These are phyloP conservation scores for Torulaspora pretoriensis DNA, from an alignment of 1,139 yeast species.

Conservation along the genomic window DNA sequence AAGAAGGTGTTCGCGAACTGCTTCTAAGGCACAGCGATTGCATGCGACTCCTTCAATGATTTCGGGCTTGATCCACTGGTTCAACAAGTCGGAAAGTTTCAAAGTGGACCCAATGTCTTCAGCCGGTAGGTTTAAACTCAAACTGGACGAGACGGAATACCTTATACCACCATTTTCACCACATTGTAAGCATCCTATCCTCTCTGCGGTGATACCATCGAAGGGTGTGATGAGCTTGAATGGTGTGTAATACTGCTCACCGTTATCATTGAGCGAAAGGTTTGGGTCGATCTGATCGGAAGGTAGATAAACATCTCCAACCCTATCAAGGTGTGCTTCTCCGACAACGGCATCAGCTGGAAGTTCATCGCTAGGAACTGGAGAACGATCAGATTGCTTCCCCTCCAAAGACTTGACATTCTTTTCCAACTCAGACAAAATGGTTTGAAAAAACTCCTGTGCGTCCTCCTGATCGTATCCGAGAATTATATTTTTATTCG, in stretches of 20 bases:
- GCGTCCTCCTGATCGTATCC: constrained; percentile 95
- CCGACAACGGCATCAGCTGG: constrained; percentile 42
- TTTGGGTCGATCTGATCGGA: constrained; percentile 73
- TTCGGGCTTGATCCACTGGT: constrained; percentile 76
- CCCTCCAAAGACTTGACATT: constrained; percentile 41
- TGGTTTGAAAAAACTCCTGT: constrained; percentile 84
- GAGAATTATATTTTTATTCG: constrained; percentile 66
- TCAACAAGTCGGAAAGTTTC: constrained; percentile 54
- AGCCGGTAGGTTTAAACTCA: constrained; percentile 65
- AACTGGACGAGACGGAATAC: constrained; percentile 73
- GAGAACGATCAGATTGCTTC: constrained; percentile 21
- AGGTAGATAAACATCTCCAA: constrained; percentile 66
- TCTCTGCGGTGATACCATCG: constrained; percentile 80
- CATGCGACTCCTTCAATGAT: constrained; percentile 90
- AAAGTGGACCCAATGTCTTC: constrained; percentile 42
- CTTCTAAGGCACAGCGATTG: constrained; percentile 76
- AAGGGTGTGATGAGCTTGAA: constrained; percentile 74
- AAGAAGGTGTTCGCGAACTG: constrained; percentile 51
- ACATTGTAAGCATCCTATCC: constrained; percentile 84
- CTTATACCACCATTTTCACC: constrained; percentile 93
- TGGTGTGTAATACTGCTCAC: constrained; percentile 44
- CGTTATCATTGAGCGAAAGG: constrained; percentile 30
- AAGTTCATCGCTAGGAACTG: constrained; percentile 32
- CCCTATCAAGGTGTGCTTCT: constrained; percentile 47
- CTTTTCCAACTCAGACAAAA: constrained; percentile 66